Evolutionary conservation across 495 filamentous ascomycete species (phyloP).

Genomic region (Penicillium pulvis): DNA sequence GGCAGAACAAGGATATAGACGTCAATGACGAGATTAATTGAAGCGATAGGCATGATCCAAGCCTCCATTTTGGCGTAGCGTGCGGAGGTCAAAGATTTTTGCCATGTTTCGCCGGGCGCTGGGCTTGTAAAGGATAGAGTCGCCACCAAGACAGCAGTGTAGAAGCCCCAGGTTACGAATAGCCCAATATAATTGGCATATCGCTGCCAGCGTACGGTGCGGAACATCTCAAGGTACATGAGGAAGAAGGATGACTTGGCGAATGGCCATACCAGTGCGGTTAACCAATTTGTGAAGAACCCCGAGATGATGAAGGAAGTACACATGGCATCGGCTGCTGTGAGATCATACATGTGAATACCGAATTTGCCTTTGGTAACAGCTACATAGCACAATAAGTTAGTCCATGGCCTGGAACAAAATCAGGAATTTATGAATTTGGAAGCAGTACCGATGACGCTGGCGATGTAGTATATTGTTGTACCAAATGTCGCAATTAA

Average conservation of each 20-base stretch:
- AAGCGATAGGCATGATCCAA: not conserved
- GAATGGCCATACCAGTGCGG: not conserved
- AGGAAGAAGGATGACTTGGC: conserved; percentile 1
- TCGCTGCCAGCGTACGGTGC: not conserved
- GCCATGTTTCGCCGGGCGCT: not conserved
- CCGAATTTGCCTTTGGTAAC: not conserved
- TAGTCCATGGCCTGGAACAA: not conserved
- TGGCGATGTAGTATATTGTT: not conserved
- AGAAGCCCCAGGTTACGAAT: not conserved
- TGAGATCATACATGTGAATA: not conserved
- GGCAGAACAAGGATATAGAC: not conserved
- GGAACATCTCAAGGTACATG: not conserved
- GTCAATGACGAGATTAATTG: not conserved
- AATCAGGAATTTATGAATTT: not conserved
- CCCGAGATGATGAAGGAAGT: not conserved
- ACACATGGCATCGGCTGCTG: not conserved
- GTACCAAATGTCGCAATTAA: not conserved
- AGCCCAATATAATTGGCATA: not conserved
- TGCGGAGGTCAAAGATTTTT: not conserved
- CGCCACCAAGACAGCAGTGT: not conserved
- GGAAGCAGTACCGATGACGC: not conserved
- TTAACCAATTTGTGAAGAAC: not conserved
- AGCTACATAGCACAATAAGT: not conserved
- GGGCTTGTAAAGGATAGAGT: not conserved
- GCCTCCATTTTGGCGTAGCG: not conserved